Conservation (phyloP, 169 alveolate genomes). For the Plasmodium relictum region DNA sequence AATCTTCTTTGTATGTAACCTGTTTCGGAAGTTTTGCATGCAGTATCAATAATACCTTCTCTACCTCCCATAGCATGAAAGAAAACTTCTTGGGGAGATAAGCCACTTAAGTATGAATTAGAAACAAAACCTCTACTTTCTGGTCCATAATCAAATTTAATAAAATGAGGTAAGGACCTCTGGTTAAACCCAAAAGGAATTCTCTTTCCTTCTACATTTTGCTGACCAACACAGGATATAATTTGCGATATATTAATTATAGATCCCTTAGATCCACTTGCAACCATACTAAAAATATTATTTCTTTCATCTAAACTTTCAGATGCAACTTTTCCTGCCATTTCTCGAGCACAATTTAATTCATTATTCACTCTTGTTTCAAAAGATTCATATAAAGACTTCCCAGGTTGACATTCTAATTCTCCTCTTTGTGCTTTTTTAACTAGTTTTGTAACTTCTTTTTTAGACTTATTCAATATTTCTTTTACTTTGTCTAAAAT, state of each 20-base stretch:
- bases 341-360: slow-evolving; percentile 97
- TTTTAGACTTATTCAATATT: slow-evolving; percentile 90
- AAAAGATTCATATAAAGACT: slow-evolving; percentile 97
- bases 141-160: slow-evolving; percentile 99
- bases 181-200: slow-evolving; percentile 98
- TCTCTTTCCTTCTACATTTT: slow-evolving; percentile 99
- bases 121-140: slow-evolving; percentile 99
- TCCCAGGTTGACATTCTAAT: slow-evolving; percentile 99
- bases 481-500: slow-evolving; percentile 93
- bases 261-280: slow-evolving; percentile 98
- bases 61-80: slow-evolving; percentile 99
- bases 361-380: slow-evolving; percentile 97
- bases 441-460: slow-evolving; percentile 89
- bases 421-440: slow-evolving; percentile 96
- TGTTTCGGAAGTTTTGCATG: slow-evolving; percentile 99
- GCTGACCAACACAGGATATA: slow-evolving; percentile 99
- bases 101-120: slow-evolving; percentile 97
- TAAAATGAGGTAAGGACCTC: slow-evolving; percentile 99
- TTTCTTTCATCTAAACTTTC: slow-evolving; percentile 94
- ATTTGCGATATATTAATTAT: slow-evolving; percentile 97
- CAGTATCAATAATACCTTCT: slow-evolving; percentile 99
- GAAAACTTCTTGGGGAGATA: slow-evolving; percentile 99
- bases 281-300: slow-evolving; percentile 98
- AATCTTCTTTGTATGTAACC: slow-evolving; percentile 99
- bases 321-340: slow-evolving; percentile 93